These are phyloP conservation scores for Gossypium sturtianum DNA, from an alignment of 345 rosid genomes.

Conservation along the genomic window DNA sequence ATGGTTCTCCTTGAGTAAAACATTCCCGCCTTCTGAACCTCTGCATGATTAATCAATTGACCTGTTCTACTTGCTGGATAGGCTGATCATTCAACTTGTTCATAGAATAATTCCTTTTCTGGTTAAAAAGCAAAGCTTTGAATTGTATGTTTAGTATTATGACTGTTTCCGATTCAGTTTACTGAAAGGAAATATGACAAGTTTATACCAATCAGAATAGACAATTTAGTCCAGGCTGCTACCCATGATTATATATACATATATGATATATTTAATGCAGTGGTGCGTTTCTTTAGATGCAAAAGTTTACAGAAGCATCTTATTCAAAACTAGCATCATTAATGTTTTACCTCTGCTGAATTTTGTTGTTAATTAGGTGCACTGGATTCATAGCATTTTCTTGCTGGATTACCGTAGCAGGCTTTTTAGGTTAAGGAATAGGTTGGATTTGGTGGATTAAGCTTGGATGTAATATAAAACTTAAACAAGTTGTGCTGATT, in stretches of 20 bases:
- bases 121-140: not conserved
- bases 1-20: not conserved
- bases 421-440: slow-evolving; percentile 1
- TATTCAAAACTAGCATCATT: not conserved
- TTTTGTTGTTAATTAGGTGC: not conserved
- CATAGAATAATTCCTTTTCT: not conserved
- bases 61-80: not conserved
- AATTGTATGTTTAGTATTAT: not conserved
- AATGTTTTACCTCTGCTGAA: not conserved
- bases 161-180: not conserved
- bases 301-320: not conserved
- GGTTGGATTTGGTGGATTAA: not conserved
- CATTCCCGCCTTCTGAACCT: not conserved
- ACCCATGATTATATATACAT: not conserved
- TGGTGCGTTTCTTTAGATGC: not conserved
- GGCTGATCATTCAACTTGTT: not conserved
- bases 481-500: not conserved
- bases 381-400: not conserved
- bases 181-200: not conserved
- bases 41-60: not conserved
- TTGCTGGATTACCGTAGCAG: not conserved
- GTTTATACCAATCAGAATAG: not conserved
- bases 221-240: not conserved
- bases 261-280: not conserved
- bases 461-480: not conserved